Base-by-base conservation (phyloP, 1,139 yeast genomes). In the Suhomyces chickasaworum region DNA sequence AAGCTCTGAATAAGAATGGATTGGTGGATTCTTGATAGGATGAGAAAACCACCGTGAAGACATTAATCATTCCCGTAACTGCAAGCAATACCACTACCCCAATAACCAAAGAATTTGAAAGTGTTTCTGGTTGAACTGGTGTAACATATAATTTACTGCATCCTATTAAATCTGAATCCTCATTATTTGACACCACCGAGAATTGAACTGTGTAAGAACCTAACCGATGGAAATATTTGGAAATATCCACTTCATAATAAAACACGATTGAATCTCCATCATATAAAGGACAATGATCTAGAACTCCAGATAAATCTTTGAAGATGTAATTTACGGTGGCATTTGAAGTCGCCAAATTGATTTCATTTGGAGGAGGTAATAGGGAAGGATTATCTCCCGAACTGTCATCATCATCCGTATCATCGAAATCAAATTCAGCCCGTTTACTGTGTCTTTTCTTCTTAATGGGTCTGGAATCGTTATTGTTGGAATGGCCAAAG, bases 11-110 rank as follows among this genome's bases (percentile, higher is more conserved):
- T 32, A 82, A 60, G 51, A 80, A 81, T 2, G 84, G 81, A 53
- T 83, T 80, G 8, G 75, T 65, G 1, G 88, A 76, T 54, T 84
- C 88, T 51, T 83, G 84, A 68, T 83, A 78, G 1, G 85, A 81
- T 40, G 86, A 81, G 50, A 70, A 63, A 10, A 74, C 61, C 45
- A 78, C 69, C 5, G 78, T 73, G 34, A 77, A 56, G 37, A 71
- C 62, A 41, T 81, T 69, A 18, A 80, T 60, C 2, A 71, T 49
- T 4, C 73, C 69, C 1, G 84, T 66, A 3, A 69, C 68, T 4
- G 77, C 55, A n/a, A 79, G 59, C 12, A 77, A 62, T 13, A 67
- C 63, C 5, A 73, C 60, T 15, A 81, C 68, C 4, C 78, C 75
- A 15, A 62, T 59, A 37, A 74, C 59, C 6, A 80, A 64, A n/a